Evolutionary conservation across 176 grass and related monocot species (phyloP), one percentile per base, ranked within the genome.

Genomic region (Microstegium vimineum): DNA sequence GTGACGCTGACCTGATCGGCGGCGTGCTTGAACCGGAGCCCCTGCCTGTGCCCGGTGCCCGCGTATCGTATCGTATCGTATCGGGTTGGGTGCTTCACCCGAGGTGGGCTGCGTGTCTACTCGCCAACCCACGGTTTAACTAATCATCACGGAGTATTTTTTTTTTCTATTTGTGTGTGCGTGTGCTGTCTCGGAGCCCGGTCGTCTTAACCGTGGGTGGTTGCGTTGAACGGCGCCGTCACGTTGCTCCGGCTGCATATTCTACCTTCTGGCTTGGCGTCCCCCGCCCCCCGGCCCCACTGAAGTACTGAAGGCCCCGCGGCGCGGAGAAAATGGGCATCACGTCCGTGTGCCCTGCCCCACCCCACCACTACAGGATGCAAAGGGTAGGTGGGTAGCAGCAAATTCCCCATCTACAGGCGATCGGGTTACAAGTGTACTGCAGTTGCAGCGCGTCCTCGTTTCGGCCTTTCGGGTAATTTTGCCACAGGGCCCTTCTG

Each of bases 181-280:
- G 37, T 8, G 11, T 8, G 22, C 6, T 70, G 67, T 70, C 67
- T 70, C 67, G n/a, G 67, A 54, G n/a, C 51, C 51, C 51, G 51
- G 51, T 54, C 51, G 51, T 54, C n/a, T n/a, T n/a, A n/a, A n/a
- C n/a, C n/a, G n/a, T n/a, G n/a, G n/a, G n/a, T 11, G n/a, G 40
- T 9, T 71, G 40, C 69, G 6, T 71, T 71, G 69, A 71, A 71
- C 69, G 69, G 38, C 68, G 68, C 68, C 68, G 68, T 71, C 68
- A 71, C 68, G 68, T 27, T 27, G 68, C n/a, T 2, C 38, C 11
- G 20, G 2, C 68, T 26, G 36, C 37, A 14, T 26, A 27, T 43
- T 43, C n/a, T 42, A 26, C 36, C 68, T 43, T n/a, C 37, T 26
- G n/a, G 10, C 3, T 12, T 60, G n/a, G 56, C 56, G 56, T 59